Base-by-base conservation (phyloP, 495 filamentous ascomycete species). In the Chlorociboria aeruginascens region DNA sequence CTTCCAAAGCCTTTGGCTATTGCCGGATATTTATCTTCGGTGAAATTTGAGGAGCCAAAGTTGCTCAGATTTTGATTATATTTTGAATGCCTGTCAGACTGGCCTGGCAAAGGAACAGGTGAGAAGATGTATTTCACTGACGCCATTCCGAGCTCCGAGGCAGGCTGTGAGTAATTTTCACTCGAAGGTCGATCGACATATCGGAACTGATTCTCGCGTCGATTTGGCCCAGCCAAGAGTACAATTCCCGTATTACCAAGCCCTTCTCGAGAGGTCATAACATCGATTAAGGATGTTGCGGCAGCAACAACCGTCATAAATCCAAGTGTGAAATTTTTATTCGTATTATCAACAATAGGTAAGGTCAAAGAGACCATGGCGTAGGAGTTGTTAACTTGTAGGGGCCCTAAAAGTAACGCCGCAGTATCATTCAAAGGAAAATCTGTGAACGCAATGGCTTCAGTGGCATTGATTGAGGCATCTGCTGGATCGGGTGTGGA, bases 341-440 rank as follows among this genome's bases (percentile, higher is more conserved):
- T 74, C 2, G 69, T 69, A 52, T 81, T 80, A 48, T 80, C 77
- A 46, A 85, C 69, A 29, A 93, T 76, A 0, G 86, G 83, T 14
- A 86, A 55, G 2, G 86, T 89, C 46, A 93, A 61, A 20, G 86
- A 93, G n/a, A 89, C 50, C n/a, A 93, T 74, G 12, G 68, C 60
- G 41, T 48, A 55, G 0, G 50, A 45, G 33, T 48, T 32, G 58
- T 93, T 90, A 47, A 89, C 59, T 17, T 67, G 62, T 36, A 79
- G 63, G 0, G 86, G 86, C 0, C 86, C 86, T 1, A 89, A 60
- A 6, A 92, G 57, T 8, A 92, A 62, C 3, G 74, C 64, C 2
- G 65, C 69, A 35, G 53, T 66, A 51, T 58, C 55, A 35, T 75
- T 71, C 3, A 89, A 64, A 2, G 65, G 64, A 46, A 77, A 71